A percentile compares a stretch with the other conserved stretches of the same genome.
phyloP scores from a whole-genome alignment of 1,284 basidiomycete genomes.

The Leccinum laetum region DNA sequence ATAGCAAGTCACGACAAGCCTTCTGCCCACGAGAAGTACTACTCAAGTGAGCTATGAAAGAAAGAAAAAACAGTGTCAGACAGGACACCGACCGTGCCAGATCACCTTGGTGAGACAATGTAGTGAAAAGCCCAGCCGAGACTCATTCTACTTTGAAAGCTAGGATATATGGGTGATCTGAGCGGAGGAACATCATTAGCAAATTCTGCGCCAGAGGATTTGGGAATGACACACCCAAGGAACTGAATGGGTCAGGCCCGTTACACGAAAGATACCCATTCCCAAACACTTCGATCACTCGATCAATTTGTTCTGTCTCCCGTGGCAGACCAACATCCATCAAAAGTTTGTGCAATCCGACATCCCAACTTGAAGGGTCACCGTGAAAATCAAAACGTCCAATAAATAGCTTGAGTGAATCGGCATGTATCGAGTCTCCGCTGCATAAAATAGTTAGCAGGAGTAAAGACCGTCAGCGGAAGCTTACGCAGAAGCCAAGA shows the following conservation, averaged over 20 bases:
- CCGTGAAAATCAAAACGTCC: constrained; percentile 78
- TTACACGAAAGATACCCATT: constrained; percentile 86
- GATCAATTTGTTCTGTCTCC: constrained; percentile 98
- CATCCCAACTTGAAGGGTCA: constrained; percentile 89
- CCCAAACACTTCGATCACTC: constrained; percentile 96
- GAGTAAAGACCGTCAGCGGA: not conserved
- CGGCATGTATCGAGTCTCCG: constrained; percentile 68
- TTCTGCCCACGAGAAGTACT: too few species aligned
- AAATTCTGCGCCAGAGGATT: not conserved
- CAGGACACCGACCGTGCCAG: not conserved
- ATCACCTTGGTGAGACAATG: constrained; percentile 5
- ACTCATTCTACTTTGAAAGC: constrained; percentile 63
- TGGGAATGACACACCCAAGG: constrained; percentile 58
- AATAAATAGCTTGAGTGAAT: constrained; percentile 77
- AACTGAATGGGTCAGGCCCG: constrained; percentile 75
- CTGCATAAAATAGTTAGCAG: constrained; percentile 40
- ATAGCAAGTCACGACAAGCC: too few species aligned
- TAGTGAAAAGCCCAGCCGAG: constrained; percentile 15
- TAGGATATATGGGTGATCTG: constrained; percentile 95
- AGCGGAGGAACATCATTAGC: constrained; percentile 1
- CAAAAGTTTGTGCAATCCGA: constrained; percentile 88
- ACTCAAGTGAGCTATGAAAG: too few species aligned
- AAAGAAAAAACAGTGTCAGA: too few species aligned
- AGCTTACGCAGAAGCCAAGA: constrained; percentile 79
- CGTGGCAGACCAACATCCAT: constrained; percentile 92